A percentile compares a stretch with the other conserved stretches of the same genome.
Conservation (phyloP, 345 rosid species). For the Eucalyptus tenuipes region DNA sequence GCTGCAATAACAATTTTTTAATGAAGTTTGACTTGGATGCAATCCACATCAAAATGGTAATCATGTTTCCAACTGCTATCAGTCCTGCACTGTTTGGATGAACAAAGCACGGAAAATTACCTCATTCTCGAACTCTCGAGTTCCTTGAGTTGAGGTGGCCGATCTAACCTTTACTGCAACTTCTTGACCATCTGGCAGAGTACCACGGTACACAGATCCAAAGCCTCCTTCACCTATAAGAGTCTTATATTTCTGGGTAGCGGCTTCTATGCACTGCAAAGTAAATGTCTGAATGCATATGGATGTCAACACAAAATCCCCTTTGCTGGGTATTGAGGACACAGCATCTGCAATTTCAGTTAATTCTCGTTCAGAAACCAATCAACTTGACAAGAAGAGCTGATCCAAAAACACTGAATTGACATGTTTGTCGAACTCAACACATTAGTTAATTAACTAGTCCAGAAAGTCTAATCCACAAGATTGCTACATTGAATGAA, state of each 20-base stretch:
- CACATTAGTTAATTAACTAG: not conserved
- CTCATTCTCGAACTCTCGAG: conserved; percentile 48
- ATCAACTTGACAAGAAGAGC: not conserved
- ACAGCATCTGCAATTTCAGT: conserved; percentile 29
- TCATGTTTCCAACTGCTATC: not conserved
- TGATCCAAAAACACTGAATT: not conserved
- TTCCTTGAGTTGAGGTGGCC: conserved; percentile 46
- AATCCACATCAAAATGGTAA: not conserved
- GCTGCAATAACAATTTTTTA: conserved; percentile 13
- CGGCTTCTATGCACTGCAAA: conserved; percentile 28
- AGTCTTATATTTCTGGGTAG: conserved; percentile 31
- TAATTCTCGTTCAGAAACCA: not conserved
- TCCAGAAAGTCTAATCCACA: not conserved
- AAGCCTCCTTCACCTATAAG: conserved; percentile 49
- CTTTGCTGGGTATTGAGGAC: conserved; percentile 27
- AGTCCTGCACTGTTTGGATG: not conserved
- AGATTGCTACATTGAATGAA: not conserved
- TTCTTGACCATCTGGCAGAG: conserved; percentile 33
- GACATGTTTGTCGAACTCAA: not conserved
- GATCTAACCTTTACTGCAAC: conserved; percentile 52
- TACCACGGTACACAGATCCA: conserved; percentile 40
- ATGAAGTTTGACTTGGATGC: not conserved
- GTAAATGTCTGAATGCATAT: conserved; percentile 29
- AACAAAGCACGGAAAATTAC: not conserved
- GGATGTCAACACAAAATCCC: conserved; percentile 19